These are phyloP conservation scores for Mycena haematopus DNA, from an alignment of 768 basidiomycete genomes.

Conservation along the genomic window DNA sequence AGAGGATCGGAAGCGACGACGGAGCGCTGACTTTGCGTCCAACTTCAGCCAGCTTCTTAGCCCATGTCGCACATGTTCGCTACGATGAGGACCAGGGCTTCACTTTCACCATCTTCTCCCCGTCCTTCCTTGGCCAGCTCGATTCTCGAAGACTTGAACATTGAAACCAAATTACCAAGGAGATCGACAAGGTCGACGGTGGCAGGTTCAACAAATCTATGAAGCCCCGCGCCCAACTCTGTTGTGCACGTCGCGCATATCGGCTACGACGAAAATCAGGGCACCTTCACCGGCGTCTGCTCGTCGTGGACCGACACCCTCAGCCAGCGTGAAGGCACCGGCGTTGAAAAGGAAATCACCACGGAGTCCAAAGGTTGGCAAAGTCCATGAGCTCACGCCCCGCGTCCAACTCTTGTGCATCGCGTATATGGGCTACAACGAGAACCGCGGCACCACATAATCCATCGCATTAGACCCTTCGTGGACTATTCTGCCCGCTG, in stretches of 20 bases:
- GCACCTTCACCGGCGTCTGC: constrained; percentile 87
- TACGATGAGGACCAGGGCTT: constrained; percentile 89
- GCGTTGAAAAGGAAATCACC: constrained; percentile 73
- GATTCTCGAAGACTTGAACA: constrained; percentile 63
- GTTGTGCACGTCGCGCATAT: constrained; percentile 95
- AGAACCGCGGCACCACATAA: constrained; percentile 85
- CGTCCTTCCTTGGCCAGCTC: constrained; percentile 72
- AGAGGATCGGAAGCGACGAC: constrained; percentile 87
- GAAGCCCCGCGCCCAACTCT: constrained; percentile 71
- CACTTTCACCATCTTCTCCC: constrained; percentile 84
- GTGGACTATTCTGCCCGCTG: constrained; percentile 56
- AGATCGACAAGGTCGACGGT: constrained; percentile 87
- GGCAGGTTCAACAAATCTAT: constrained; percentile 91
- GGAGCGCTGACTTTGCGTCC: constrained; percentile 92
- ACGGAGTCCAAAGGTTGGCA: constrained; percentile 82
- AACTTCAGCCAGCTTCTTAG: constrained; percentile 75
- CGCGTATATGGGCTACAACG: constrained; percentile 94
- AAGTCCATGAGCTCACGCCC: constrained; percentile 93
- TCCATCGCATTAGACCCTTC: constrained; percentile 83
- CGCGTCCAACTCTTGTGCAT: constrained; percentile 77
- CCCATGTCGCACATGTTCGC: constrained; percentile 95
- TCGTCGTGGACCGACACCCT: constrained; percentile 61
- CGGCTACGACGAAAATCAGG: constrained; percentile 88
- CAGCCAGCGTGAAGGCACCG: constrained; percentile 63
- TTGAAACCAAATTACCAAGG: constrained; percentile 67